A percentile compares a stretch with the other conserved stretches of the same genome.
Evolutionary conservation across 2,329 filamentous ascomycete species (phyloP).

Genomic region (Microcera coccophila): DNA sequence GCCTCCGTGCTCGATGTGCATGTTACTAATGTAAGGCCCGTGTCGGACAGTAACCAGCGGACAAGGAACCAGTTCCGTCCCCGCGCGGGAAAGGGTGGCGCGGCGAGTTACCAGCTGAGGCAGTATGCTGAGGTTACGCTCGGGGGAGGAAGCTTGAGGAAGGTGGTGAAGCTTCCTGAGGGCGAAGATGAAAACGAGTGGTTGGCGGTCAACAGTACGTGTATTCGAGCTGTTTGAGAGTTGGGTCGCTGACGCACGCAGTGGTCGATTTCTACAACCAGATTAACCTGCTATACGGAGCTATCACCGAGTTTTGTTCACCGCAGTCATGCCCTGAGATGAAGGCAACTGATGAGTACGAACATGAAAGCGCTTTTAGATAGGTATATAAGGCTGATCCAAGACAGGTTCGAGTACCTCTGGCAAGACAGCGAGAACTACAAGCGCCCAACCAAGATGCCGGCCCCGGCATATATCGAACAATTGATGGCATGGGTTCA

Average conservation of each 20-base stretch:
- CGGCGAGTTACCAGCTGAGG: slow-evolving; percentile 83
- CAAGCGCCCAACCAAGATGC: slow-evolving; percentile 96
- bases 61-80: slow-evolving; percentile 89
- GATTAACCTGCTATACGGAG: slow-evolving; percentile 97
- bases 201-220: slow-evolving; percentile 90
- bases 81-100: slow-evolving; percentile 81
- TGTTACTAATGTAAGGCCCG: slow-evolving; percentile 29
- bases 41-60: slow-evolving; percentile 67
- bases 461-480: slow-evolving; percentile 95
- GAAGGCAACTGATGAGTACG: slow-evolving; percentile 98
- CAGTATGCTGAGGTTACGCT: slow-evolving; percentile 98
- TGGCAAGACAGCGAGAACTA: slow-evolving; percentile 96
- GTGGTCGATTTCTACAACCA: slow-evolving; percentile 99
- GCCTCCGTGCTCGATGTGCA: slow-evolving; percentile 19
- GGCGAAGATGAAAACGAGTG: slow-evolving; percentile 98
- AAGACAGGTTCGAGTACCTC: slow-evolving; percentile 83
- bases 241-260: slow-evolving; percentile 34
- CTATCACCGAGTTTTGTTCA: slow-evolving; percentile 98
- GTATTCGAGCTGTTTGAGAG: neutral
- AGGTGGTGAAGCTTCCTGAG: slow-evolving; percentile 94
- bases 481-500: slow-evolving; percentile 98
- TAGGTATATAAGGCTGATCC: slow-evolving; percentile 12
- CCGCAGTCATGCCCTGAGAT: slow-evolving; percentile 96
- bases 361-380: neutral
- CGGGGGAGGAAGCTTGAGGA: slow-evolving; percentile 88